Base-by-base conservation (phyloP, 768 basidiomycete genomes). In the Pleurotus tuber-regium region DNA sequence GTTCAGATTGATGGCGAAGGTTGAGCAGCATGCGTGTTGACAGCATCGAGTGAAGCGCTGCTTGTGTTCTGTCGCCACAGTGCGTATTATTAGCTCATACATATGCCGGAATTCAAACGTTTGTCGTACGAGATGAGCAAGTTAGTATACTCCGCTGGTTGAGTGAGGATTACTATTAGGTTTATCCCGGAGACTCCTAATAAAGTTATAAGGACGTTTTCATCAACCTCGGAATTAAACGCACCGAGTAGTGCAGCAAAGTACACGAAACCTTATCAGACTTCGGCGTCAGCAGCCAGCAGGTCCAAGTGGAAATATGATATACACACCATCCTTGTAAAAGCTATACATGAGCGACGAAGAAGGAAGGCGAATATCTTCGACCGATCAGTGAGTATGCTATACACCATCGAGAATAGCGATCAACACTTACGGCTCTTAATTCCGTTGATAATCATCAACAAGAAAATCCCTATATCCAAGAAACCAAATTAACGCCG, bases 111-210 rank as follows among this genome's bases (percentile, higher is more conserved):
- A n/a, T n/a, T n/a, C n/a, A n/a, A n/a, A n/a, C n/a, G n/a, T n/a
- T n/a, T n/a, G 46, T 11, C 46, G 29, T 23, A 48, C 46, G 46
- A 33, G 29, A 48, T 48, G 30, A 48, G 31, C 14, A 48, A 21
- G 23, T 48, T 48, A n/a, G 46, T 48, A 23, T 33, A 48, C 25
- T 48, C 30, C n/a, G 31, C 46, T n/a, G 46, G 46, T 23, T 48
- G 46, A 21, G 46, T 48, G 31, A 48, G 30, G 18, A 35, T 48
- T n/a, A 48, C 23, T n/a, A 48, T 23, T 8, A 48, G 31, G 31
- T 48, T 48, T 9, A 48, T 24, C 10, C n/a, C 23, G 9, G 46
- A 48, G 8, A 35, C 31, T 18, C 19, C 46, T 48, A 14, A 14
- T 4, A 11, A 16, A 19, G 21, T 24, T 19, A 6, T 19, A 7